A percentile compares a stretch with the other conserved stretches of the same genome.
These are phyloP conservation scores for Alternaria ventricosa DNA, from an alignment of 2,329 filamentous ascomycete species.

Conservation along the genomic window DNA sequence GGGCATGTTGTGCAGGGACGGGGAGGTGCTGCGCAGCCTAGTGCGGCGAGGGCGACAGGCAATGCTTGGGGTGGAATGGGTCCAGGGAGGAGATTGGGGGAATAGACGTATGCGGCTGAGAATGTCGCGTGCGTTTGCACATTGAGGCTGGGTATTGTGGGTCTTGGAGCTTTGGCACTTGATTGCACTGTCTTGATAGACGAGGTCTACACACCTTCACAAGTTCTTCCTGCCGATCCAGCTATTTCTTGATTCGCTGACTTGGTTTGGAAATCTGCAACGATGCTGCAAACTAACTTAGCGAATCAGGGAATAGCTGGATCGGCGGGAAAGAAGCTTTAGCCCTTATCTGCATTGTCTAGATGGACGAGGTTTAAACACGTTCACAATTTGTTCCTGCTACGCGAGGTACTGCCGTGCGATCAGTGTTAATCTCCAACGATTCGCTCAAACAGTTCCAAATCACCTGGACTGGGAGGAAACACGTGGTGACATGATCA, in stretches of 20 bases:
- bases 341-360: accelerated
- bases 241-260: not conserved
- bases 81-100: conserved; percentile 42
- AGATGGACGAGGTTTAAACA: not conserved
- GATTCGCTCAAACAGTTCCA: not conserved
- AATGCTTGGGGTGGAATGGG: conserved; percentile 33
- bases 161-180: not conserved
- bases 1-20: conserved; percentile 65
- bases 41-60: conserved; percentile 36
- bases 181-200: not conserved
- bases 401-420: too few relatives aligned
- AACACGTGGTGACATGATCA: not conserved
- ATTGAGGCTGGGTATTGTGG: not conserved
- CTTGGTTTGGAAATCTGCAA: not conserved
- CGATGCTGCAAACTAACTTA: not conserved
- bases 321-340: not conserved
- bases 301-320: not conserved
- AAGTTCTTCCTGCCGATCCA: not conserved
- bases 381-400: not conserved
- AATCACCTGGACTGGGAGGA: not conserved
- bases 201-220: not conserved
- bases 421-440: not conserved
- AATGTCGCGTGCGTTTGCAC: conserved; percentile 1
- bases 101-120: conserved; percentile 10
- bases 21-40: conserved; percentile 17